Evolutionary conservation across 805 yeast species (phyloP), one percentile per base, ranked within the genome.

Genomic region (Cyberlindnera suaveolens): DNA sequence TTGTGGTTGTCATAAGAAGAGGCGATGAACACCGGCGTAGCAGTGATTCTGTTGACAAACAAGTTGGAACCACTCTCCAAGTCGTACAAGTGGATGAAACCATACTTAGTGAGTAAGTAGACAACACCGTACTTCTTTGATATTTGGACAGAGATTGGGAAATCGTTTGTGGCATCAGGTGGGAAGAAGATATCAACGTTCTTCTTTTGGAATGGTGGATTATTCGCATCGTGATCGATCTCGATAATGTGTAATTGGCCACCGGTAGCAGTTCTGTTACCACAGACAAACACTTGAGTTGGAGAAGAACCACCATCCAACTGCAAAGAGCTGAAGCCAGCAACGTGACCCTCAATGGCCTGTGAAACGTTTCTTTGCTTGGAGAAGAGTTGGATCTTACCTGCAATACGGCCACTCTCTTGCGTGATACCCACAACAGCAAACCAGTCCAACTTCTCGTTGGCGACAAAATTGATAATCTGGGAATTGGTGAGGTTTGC

Each of bases 281-380:
- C 98, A 61, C 91, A 90, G 46, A 95, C 85, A 64, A 93, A 91
- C 29, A 91, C 80, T 65, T 87, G 89, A 40, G 95, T 85, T 37
- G 66, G 66, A 26, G 79, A 56, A n/a, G 72, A 48, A 33, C 90
- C 86, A 43, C 88, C 88, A 41, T 79, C 84, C 54, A 91, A 71
- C 48, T 79, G 74, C 50, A 93, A 69, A 46, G 74, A 71, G 42
- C 96, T 88, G 68, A 93, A 93, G 34, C 80, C 79, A 46, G 96
- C 93, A 43, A 95, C 98, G 65, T 93, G 99, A 57, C 99, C 99
- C 61, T 93, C 98, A 56, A 93, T 87, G 17, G 96, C 90, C 69
- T 93, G 99, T 13, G 97, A 90, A 33, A 91, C 86, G 60, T 85
- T 85, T 68, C 98, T 82, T 42, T 82, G 79, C 62, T 83, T 85